A percentile compares a stretch with the other conserved stretches of the same genome.
These are phyloP conservation scores for Zymoseptoria passerinii DNA, from an alignment of 2,329 filamentous ascomycete species.

Conservation along the genomic window DNA sequence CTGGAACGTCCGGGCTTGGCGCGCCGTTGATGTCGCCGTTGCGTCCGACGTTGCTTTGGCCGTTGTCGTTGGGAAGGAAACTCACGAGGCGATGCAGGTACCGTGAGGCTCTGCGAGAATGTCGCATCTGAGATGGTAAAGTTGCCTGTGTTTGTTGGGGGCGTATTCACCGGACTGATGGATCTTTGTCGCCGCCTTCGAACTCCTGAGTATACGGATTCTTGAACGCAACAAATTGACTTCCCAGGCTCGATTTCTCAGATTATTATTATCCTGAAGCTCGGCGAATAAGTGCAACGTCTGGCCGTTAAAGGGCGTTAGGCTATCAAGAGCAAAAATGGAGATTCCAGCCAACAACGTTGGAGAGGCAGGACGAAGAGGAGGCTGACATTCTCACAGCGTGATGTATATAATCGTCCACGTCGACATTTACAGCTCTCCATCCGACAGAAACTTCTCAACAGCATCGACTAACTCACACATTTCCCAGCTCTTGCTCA, in stretches of 20 bases:
- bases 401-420: background rate
- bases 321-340: background rate
- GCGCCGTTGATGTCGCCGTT: background rate
- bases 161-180: background rate
- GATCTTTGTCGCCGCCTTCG: background rate
- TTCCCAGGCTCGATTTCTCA: background rate
- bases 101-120: background rate
- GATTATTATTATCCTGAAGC: background rate
- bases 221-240: background rate
- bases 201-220: background rate
- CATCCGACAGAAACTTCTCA: background rate
- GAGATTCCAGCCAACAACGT: background rate
- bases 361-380: background rate
- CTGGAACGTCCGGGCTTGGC: background rate
- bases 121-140: background rate
- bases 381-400: background rate
- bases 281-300: background rate
- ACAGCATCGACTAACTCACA: background rate
- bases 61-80: background rate
- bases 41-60: background rate
- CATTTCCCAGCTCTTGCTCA: background rate
- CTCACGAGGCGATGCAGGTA: background rate
- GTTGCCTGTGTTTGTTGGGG: background rate
- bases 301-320: background rate
- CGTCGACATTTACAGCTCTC: background rate